Percentiles rank a stretch among this genome's conserved stretches.
Evolutionary conservation across 1,284 basidiomycete species (phyloP).

Genomic region (Fomitopsis betulina): DNA sequence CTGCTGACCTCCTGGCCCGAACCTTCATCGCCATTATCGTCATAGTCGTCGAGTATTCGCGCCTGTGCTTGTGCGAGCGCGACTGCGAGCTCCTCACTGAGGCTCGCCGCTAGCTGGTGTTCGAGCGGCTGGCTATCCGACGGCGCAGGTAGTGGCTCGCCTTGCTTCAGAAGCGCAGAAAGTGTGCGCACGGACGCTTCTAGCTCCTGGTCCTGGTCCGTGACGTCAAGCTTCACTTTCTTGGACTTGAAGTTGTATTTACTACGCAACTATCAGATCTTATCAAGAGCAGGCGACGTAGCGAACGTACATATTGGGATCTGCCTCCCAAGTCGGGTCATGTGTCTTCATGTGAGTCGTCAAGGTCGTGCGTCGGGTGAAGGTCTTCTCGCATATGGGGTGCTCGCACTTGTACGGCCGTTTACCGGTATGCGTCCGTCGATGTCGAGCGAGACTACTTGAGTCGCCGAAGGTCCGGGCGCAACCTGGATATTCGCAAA

Average conservation of each 20-base stretch:
- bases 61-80: slow-evolving; percentile 58
- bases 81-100: slow-evolving; percentile 70
- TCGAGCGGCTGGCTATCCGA: slow-evolving; percentile 38
- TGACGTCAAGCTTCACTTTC: slow-evolving; percentile 48
- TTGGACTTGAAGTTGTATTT: slow-evolving; percentile 75
- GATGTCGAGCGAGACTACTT: slow-evolving; percentile 83
- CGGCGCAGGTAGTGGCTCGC: slow-evolving; percentile 6
- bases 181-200: slow-evolving; percentile 69
- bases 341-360: slow-evolving; percentile 81
- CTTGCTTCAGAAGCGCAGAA: slow-evolving; percentile 55
- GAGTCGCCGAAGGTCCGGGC: slow-evolving; percentile 84
- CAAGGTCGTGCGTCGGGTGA: slow-evolving; percentile 76
- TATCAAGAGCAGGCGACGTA: slow-evolving; percentile 1
- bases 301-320: slow-evolving; percentile 66
- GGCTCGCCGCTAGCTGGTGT: slow-evolving; percentile 53
- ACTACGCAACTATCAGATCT: slow-evolving; percentile 30
- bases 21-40: slow-evolving; percentile 40
- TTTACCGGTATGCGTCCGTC: slow-evolving; percentile 82
- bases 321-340: slow-evolving; percentile 75
- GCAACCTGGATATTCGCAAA: slow-evolving; percentile 82
- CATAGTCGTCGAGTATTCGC: slow-evolving; percentile 28
- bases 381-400: slow-evolving; percentile 77
- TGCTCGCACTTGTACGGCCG: slow-evolving; percentile 80
- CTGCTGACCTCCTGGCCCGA: slow-evolving; percentile 18
- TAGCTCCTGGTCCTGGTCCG: slow-evolving; percentile 43